Base-by-base conservation (phyloP, 2,329 filamentous ascomycete genomes). In the Cadophora sp. region DNA sequence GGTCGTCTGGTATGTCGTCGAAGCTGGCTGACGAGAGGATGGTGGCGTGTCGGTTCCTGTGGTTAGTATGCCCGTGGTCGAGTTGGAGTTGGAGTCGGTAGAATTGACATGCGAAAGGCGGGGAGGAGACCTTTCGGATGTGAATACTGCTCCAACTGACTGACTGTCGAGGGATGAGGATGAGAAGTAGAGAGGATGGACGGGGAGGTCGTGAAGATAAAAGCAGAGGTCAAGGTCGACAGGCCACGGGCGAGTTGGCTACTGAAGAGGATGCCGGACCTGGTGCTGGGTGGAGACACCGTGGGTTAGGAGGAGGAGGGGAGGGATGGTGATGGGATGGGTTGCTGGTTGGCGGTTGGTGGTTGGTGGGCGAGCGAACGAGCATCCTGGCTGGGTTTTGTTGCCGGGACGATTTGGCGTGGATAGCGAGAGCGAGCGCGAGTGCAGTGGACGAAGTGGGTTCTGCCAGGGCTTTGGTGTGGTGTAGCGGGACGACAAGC, bases 31-130 rank as follows among this genome's bases (percentile, higher is more conserved):
- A 22, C 53, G 56, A 56, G 37, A 40, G 40, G 29, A 29, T 43
- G 60, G 62, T 55, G 70, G 37, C 37, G 63, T 27, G 29, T 59
- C 22, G 12, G 61, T 64, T 37, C 37, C 58, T 48, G 63, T 59
- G 46, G 43, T 64, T 71, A 60, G 64, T 69, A 58, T 37, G 34
- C 29, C 46, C 70, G 64, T 65, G 55, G 68, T 65, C 67, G 62
- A 62, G 56, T 40, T 58, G 64, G 37, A 29, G 64, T 22, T 58
- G 64, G 48, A 37, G 64, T 26, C 27, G 58, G 27, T 46, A 64
- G 69, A 67, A 64, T 64, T 69, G 60, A 71, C 72, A 74, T 71
- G 69, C 69, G 73, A 74, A 73, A 69, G 72, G 74, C 69, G 69
- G 71, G 68, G 71, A 70, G 64, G 64, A 66, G 69, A 67, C 74